Evolutionary conservation across 345 rosid species (phyloP), one percentile per base, ranked within the genome.

Genomic region (Camelina hispida): DNA sequence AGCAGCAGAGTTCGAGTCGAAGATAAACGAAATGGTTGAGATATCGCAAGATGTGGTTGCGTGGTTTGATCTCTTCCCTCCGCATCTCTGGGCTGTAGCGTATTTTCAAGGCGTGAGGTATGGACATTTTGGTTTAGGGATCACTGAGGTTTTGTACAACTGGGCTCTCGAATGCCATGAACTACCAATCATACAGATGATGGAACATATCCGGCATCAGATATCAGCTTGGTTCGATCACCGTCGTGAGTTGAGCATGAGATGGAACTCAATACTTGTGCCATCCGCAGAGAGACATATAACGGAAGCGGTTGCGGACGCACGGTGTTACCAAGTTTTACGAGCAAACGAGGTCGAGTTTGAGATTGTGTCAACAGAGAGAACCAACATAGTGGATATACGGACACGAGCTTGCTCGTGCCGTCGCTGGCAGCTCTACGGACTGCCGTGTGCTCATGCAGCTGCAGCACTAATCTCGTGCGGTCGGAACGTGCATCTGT

Each of bases 151-250:
- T 47, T 73, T 95, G 65, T 95, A 89, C 75, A 87, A 85, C 32
- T 95, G 99, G 99, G 97, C 99, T 38, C 88, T 90, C 9, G 97
- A 92, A 71, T 95, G 99, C 65, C 99, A 95, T 74, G 99, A 95
- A 75, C 91, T 91, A 34, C 98, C 98, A 12, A 25, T 93, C 62
- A 88, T 91, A 77, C 98, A 93, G 74, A 93, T 89, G 97, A 88
- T 88, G 96, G 98, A 93, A 75, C 91, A 91, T 61, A 84, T 94
- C 56, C 89, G 97, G 6, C 73, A 81, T 77, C 89, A 87, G 69
- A 62, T 89, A 78, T 40, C 79, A 1, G 73, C 85, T 17, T 89
- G 99, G 92, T 86, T 92, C 51, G 66, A 85, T 18, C 22, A 71
- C 20, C 90, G 97, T 11, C 95, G 92, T 7, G 96, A 92, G 12